Base-by-base conservation (phyloP, 495 filamentous ascomycete species). In the Penicillium canescens region DNA sequence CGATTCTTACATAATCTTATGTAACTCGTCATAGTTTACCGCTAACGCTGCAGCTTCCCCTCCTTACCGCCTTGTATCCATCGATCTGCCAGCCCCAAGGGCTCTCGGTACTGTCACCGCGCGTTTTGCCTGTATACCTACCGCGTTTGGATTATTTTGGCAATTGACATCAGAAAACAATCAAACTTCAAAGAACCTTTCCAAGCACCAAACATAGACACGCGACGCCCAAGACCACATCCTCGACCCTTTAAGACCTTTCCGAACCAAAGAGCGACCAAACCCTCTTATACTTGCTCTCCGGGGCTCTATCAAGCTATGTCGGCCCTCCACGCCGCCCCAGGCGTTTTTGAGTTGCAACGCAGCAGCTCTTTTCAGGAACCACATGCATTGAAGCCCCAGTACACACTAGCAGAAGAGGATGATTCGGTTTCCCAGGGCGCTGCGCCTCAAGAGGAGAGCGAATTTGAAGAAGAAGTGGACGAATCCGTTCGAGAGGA, bases 401-500 rank as follows among this genome's bases (percentile, higher is more conserved):
- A 66, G 46, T 69, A 76, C 43, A 53, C 52, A 5, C 44, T 42
- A 9, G 55, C 44, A 23, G 57, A 69, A 18, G 72, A 79, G 37
- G 63, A 75, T 34, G 64, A 66, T 10, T 54, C 57, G 10, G 59
- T 41, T 11, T 52, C 61, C 1, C 65, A 62, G 38, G 63, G 59
- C 18, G 71, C 74, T 9, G 52, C n/a, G 2, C 45, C 51, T 5
- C 42, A 54, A 14, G 58, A 14, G 28, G 53, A 47, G 20, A 55
- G 40, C 26, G 56, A 67, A 12, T 57, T 59, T 23, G 63, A 66
- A 12, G 66, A 88, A 52, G 78, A 82, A 35, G 76, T 94, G 23
- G 89, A 96, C 62, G 75, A 84, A 23, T 78, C 74, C 4, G 87
- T 96, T 37, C 81, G 78, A 40, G 84, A 92, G 35, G 94, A 99